These are phyloP conservation scores for Actinomortierella ambigua DNA, from an alignment of 371 early-diverging fungal genomes.

Conservation along the genomic window DNA sequence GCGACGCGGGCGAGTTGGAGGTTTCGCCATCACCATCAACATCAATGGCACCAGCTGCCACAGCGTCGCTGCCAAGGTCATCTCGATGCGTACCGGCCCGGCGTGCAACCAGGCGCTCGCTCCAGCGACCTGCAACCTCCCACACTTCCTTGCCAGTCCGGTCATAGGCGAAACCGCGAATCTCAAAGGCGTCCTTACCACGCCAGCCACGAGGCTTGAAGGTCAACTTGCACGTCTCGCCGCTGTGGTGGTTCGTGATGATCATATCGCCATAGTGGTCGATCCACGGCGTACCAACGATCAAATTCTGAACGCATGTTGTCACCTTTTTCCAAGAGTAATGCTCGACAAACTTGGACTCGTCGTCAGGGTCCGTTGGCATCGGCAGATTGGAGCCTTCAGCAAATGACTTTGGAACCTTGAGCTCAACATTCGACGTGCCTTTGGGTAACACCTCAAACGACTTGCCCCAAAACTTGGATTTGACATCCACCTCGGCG, in stretches of 20 bases:
- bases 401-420: constrained; percentile 55
- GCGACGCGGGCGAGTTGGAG: background rate
- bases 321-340: constrained; percentile 85
- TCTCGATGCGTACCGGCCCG: constrained; percentile 47
- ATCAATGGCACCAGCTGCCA: constrained; percentile 35
- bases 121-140: constrained; percentile 77
- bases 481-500: constrained; percentile 79
- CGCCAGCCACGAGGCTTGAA: constrained; percentile 77
- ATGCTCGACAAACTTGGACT: constrained; percentile 64
- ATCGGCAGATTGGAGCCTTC: constrained; percentile 33
- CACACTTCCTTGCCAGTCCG: constrained; percentile 56
- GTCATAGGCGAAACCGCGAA: constrained; percentile 70
- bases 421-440: constrained; percentile 75
- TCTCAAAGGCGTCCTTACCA: constrained; percentile 61
- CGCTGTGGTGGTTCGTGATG: constrained; percentile 75
- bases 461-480: constrained; percentile 83
- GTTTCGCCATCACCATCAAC: constrained; percentile 14
- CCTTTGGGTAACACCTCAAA: constrained; percentile 81
- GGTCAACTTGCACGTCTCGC: constrained; percentile 68
- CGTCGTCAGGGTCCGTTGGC: constrained; percentile 29
- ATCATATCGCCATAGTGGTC: constrained; percentile 85
- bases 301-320: constrained; percentile 81
- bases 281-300: constrained; percentile 81
- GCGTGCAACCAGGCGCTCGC: constrained; percentile 63
- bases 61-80: constrained; percentile 50